These are phyloP conservation scores for Lentinula aciculospora DNA, from an alignment of 768 basidiomycete genomes.

Conservation along the genomic window DNA sequence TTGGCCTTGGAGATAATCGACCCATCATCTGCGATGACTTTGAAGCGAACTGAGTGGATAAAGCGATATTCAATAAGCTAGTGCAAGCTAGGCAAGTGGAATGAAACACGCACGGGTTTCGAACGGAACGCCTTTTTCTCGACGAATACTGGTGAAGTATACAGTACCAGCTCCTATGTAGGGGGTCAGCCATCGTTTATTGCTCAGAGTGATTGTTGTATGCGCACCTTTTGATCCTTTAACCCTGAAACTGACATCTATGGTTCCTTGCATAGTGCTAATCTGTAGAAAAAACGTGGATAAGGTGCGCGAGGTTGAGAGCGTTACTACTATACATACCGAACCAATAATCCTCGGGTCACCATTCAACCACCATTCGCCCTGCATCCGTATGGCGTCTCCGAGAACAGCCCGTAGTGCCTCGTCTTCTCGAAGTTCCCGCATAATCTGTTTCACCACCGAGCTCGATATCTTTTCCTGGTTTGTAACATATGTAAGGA, in stretches of 20 bases:
- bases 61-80: not conserved
- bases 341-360: conserved; percentile 48
- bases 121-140: conserved; percentile 42
- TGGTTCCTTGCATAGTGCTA: conserved; percentile 45
- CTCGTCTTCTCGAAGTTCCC: conserved; percentile 30
- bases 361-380: conserved; percentile 45
- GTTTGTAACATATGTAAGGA: conserved; percentile 45
- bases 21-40: conserved; percentile 35
- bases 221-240: conserved; percentile 42
- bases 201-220: not conserved
- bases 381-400: conserved; percentile 34
- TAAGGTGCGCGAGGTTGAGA: not conserved
- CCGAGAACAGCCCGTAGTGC: conserved; percentile 37
- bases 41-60: conserved; percentile 30
- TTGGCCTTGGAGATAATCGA: conserved; percentile 17
- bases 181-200: not conserved
- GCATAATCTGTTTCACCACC: conserved; percentile 39
- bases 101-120: conserved; percentile 31
- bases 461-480: conserved; percentile 52
- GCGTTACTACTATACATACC: conserved; percentile 40
- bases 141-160: conserved; percentile 55
- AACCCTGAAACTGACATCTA: conserved; percentile 48
- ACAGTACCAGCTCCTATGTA: conserved; percentile 42
- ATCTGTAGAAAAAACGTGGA: conserved; percentile 26
- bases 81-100: not conserved